Conservation (phyloP, 768 basidiomycete species). For the Mycena capillaripes region DNA sequence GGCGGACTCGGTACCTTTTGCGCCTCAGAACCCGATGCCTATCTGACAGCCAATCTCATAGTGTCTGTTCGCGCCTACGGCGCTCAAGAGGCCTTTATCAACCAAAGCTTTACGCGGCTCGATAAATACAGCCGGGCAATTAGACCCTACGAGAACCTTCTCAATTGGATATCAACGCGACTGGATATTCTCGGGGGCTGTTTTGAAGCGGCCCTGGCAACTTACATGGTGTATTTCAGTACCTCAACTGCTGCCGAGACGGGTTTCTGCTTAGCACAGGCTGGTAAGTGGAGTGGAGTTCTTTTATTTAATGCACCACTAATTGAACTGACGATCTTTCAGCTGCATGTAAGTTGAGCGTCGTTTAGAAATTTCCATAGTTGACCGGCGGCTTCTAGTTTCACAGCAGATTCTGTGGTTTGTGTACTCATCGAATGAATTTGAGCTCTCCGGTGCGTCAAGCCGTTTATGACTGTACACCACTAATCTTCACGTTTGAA, state of each 20-base stretch:
- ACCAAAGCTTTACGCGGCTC: constrained; percentile 8
- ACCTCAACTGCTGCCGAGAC: neutral
- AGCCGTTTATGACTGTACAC: neutral
- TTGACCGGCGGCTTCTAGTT: neutral
- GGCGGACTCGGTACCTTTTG: neutral
- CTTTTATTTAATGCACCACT: neutral
- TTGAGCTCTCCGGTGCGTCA: constrained; percentile 39
- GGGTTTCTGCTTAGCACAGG: neutral
- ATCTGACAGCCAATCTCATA: neutral
- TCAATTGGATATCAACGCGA: neutral
- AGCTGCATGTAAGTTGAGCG: neutral
- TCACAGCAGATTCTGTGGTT: neutral
- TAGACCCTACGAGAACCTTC: constrained; percentile 10
- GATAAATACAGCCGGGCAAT: constrained; percentile 9
- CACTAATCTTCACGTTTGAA: neutral
- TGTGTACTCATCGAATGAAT: neutral
- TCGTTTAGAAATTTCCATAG: no score
- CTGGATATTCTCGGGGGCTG: neutral
- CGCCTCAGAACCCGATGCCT: neutral
- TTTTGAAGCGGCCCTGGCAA: neutral
- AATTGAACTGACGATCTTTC: neutral
- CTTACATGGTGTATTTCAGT: neutral
- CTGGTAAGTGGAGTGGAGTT: neutral
- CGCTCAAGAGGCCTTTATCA: constrained; percentile 23
- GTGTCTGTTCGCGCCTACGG: neutral